phyloP scores from a whole-genome alignment of 179 eudicot genomes.

The Patellifolia procumbens region DNA sequence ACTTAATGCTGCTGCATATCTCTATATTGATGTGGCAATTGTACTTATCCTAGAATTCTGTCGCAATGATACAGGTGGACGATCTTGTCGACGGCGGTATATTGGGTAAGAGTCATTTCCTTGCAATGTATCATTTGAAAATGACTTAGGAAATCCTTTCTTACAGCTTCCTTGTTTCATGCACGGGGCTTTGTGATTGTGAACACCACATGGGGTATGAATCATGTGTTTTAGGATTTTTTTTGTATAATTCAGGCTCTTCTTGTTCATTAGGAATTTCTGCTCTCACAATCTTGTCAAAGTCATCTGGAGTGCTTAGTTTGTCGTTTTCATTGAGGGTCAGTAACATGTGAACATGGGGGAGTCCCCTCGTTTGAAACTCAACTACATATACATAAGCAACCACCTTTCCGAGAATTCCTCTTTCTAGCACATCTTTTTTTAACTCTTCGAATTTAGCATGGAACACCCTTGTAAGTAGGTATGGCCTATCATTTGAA shows the following conservation, averaged over 20 bases:
- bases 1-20: no score
- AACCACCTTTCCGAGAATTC: neutral
- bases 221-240: neutral
- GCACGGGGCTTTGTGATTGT: neutral
- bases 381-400: neutral
- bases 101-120: no score
- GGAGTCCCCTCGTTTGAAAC: neutral
- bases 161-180: neutral
- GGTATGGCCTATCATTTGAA: no score
- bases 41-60: no score
- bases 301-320: neutral
- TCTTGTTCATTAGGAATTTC: neutral
- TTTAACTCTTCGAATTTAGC: neutral
- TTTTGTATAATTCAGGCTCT: neutral
- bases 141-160: neutral
- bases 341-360: no score
- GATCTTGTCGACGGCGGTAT: no score
- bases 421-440: neutral
- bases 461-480: conserved; percentile 3
- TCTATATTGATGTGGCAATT: no score
- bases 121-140: no score
- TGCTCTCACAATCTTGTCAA: conserved; percentile 1
- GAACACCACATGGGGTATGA: neutral
- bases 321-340: neutral
- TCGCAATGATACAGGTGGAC: no score